A percentile compares a stretch with the other conserved stretches of the same genome.
Conservation (phyloP, 2,329 filamentous ascomycete species). For the Pseudogymnoascus sp. region DNA sequence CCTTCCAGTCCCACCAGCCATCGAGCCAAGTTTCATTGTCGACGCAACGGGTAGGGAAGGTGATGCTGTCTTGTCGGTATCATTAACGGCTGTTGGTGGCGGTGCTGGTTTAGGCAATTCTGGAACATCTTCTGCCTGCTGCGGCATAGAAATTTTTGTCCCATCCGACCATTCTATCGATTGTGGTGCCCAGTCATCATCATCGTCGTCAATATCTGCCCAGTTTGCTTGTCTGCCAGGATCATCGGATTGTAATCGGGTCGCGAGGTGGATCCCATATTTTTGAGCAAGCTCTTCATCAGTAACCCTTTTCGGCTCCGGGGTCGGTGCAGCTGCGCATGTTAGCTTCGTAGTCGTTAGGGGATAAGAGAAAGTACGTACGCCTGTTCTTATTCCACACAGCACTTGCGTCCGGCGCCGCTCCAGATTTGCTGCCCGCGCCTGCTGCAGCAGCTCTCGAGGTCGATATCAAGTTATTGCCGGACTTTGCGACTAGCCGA, state of each 20-base stretch:
- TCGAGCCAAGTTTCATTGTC: conserved; percentile 23
- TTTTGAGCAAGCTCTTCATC: conserved; percentile 79
- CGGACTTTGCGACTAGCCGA: conserved; percentile 68
- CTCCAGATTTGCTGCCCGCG: conserved; percentile 50
- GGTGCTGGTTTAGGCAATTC: conserved; percentile 15
- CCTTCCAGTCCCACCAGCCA: conserved; percentile 34
- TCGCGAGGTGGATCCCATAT: conserved; percentile 79
- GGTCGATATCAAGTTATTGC: conserved; percentile 46
- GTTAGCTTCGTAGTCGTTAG: conserved; percentile 21
- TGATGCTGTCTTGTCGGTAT: conserved; percentile 22
- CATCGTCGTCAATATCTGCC: conserved; percentile 84
- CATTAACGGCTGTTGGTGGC: conserved; percentile 20
- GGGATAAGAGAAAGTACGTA: conserved; percentile 35
- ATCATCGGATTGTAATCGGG: conserved; percentile 67
- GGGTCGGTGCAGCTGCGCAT: conserved; percentile 47
- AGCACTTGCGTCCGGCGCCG: conserved; percentile 59
- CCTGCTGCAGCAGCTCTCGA: conserved; percentile 33
- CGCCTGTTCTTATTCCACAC: conserved; percentile 89
- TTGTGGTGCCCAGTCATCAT: conserved; percentile 80
- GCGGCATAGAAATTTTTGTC: conserved; percentile 68
- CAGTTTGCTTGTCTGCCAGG: conserved; percentile 69
- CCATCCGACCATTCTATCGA: conserved; percentile 83
- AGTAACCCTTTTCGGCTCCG: conserved; percentile 72
- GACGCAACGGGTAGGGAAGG: conserved; percentile 24
- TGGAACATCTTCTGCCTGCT: conserved; percentile 41